Evolutionary conservation across 768 basidiomycete genomes (phyloP), one percentile per base, ranked within the genome.

Genomic region (Lactifluus subvellereus): DNA sequence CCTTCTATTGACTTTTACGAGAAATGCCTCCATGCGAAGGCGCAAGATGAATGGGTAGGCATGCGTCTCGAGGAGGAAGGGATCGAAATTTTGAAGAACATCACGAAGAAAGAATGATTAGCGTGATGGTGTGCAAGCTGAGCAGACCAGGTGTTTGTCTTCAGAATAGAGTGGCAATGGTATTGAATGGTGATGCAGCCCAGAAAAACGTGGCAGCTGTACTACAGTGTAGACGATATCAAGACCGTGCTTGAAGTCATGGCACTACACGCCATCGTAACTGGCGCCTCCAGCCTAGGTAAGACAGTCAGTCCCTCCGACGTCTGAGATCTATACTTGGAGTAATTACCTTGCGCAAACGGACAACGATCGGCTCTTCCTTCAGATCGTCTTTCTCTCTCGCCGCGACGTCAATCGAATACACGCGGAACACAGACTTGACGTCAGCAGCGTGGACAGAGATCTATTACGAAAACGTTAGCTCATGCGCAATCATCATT

Each of bases 1-100:
- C 91, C 91, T 9, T 89, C 90, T 48, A 94, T 96, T 69, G 87
- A 87, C 62, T 97, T 96, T 74, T 97, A 97, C 75, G 89, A 92
- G 76, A 85, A 94, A 73, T 77, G 78, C 56, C 80, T 98, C 56
- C 82, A 82, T n/a, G 94, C 94, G 45, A 84, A 77, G 61, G 75
- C 81, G 42, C 90, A 89, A 85, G 77, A 80, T 54, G 95, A 92
- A 70, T 98, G 95, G 95, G 78, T 90, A 75, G 87, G 88, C 72
- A 91, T 91, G 90, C 79, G 90, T 74, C 77, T 92, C 47, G 85
- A 86, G 57, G 86, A 82, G 70, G 78, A 79, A 5, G 87, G 85
- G 3, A 88, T 92, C 59, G 78, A 81, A 66, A 77, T 76, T 56
- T 79, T 92, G 58, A 78, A 79, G 71, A 77, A 77, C 68, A 77